phyloP scores from a whole-genome alignment of 495 filamentous ascomycete genomes.

The Gamarada debralockiae region DNA sequence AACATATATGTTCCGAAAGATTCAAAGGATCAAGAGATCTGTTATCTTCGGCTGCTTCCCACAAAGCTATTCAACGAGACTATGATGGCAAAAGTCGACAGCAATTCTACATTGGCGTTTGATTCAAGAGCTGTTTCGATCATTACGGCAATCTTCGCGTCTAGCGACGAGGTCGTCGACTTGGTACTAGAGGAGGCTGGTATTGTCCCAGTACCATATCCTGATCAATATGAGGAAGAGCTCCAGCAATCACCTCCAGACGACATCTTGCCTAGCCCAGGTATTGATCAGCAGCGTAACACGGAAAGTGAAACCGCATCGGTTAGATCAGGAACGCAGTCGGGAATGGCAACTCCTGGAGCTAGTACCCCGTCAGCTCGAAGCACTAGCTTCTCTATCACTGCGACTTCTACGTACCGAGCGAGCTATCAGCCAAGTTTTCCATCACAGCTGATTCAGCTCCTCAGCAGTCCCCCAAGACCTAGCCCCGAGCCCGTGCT shows the following conservation, averaged over 20 bases:
- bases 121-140: slow-evolving; percentile 1
- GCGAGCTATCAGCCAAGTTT: slow-evolving; percentile 3
- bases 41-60: slow-evolving; percentile 31
- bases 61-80: neutral
- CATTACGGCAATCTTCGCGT: neutral
- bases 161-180: neutral
- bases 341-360: slow-evolving; percentile 7
- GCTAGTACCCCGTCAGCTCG: neutral
- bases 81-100: neutral
- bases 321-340: slow-evolving; percentile 4
- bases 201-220: neutral
- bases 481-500: neutral
- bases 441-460: neutral
- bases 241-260: neutral
- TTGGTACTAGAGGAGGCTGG: slow-evolving; percentile 1
- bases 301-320: slow-evolving; percentile 5
- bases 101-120: neutral
- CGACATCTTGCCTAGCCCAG: neutral
- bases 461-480: slow-evolving; percentile 6
- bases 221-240: neutral
- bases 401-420: neutral
- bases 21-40: slow-evolving; percentile 27
- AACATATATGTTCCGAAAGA: slow-evolving; percentile 37
- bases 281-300: neutral
- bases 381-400: neutral